phyloP scores from a whole-genome alignment of 352 stramenopile genomes.

The Globisporangium nagaii region DNA sequence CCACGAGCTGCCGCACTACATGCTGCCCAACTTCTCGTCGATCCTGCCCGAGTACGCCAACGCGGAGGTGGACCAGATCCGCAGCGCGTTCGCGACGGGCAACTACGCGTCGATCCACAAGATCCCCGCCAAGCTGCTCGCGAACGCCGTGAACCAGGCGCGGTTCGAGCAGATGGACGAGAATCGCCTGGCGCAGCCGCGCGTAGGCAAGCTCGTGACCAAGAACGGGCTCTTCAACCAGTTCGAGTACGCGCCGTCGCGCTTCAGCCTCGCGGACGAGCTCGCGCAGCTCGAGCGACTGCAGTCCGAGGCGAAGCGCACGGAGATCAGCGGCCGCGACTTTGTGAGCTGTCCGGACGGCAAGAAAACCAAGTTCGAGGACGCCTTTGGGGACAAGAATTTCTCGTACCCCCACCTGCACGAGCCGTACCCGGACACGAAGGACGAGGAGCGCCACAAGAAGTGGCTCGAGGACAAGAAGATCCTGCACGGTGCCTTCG shows the following conservation, averaged over 20 bases:
- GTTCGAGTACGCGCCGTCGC: slow-evolving; percentile 76
- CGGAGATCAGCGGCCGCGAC: slow-evolving; percentile 60
- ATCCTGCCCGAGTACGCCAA: slow-evolving; percentile 80
- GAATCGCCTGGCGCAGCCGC: slow-evolving; percentile 44
- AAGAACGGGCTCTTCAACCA: slow-evolving; percentile 70
- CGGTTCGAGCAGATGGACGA: slow-evolving; percentile 76
- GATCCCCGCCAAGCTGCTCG: slow-evolving; percentile 41
- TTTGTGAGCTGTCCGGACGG: slow-evolving; percentile 52
- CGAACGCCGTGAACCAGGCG: slow-evolving; percentile 58
- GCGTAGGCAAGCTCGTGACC: slow-evolving; percentile 41
- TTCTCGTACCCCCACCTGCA: slow-evolving; percentile 66
- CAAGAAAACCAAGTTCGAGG: slow-evolving; percentile 64
- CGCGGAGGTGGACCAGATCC: slow-evolving; percentile 68
- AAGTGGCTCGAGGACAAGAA: slow-evolving; percentile 72
- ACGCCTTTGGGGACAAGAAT: slow-evolving; percentile 49
- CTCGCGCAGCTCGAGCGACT: slow-evolving; percentile 63
- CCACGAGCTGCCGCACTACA: slow-evolving; percentile 55
- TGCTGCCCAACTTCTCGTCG: slow-evolving; percentile 78
- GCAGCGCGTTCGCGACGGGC: slow-evolving; percentile 56
- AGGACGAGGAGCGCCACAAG: slow-evolving; percentile 46
- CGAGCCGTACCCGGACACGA: slow-evolving; percentile 55
- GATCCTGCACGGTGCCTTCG: slow-evolving; percentile 59
- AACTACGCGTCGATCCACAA: slow-evolving; percentile 71
- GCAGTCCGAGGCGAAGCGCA: slow-evolving; percentile 58
- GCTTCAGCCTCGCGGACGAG: slow-evolving; percentile 55